These are phyloP conservation scores for Lepidium sativum DNA, from an alignment of 345 rosid genomes.

Conservation along the genomic window DNA sequence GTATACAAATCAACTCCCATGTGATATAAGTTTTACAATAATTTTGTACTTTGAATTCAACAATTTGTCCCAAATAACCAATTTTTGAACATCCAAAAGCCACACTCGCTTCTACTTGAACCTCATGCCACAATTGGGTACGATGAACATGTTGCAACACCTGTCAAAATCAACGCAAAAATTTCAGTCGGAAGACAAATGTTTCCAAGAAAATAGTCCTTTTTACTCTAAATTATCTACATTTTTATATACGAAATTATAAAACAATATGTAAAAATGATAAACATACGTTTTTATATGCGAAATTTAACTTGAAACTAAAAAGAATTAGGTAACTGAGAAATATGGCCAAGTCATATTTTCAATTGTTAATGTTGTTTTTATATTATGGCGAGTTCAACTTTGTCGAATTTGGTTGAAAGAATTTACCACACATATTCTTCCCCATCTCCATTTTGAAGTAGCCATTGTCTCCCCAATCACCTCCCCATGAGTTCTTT, in stretches of 20 bases:
- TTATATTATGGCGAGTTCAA: no score
- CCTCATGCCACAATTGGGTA: constrained; percentile 10
- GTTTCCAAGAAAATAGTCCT: no score
- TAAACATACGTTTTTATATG: no score
- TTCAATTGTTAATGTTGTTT: no score
- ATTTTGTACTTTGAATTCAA: background rate
- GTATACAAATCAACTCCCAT: background rate
- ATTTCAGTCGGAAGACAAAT: no score
- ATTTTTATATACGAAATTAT: no score
- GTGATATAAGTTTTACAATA: background rate
- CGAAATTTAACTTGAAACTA: no score
- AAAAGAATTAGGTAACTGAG: no score
- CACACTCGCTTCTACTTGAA: background rate
- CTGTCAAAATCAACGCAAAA: constrained; percentile 3
- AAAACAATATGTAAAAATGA: no score
- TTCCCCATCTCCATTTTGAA: constrained; percentile 88
- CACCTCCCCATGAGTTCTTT: constrained; percentile 80
- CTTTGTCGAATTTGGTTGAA: background rate
- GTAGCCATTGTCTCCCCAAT: constrained; percentile 73
- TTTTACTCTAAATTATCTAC: no score
- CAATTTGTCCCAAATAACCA: background rate
- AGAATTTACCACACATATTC: constrained; percentile 85
- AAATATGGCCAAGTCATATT: no score
- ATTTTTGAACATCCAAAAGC: background rate
- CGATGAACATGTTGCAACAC: constrained; percentile 27